Evolutionary conservation across 176 grass and related monocot genomes (phyloP).

Genomic region (Secale cereale): DNA sequence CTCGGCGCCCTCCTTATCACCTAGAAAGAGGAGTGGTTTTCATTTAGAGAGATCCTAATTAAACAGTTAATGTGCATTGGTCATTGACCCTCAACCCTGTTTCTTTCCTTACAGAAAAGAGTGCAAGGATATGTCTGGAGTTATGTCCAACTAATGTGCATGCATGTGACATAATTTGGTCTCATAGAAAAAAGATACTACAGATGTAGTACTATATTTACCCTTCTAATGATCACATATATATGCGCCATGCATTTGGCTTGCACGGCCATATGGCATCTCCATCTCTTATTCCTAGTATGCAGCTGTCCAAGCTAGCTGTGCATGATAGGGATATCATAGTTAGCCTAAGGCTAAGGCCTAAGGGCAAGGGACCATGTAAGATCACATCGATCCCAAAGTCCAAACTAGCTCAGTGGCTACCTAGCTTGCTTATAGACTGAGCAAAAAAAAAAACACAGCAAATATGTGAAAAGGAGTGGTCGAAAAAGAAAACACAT

Average conservation of each 20-base stretch:
- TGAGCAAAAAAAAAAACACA: slow-evolving; percentile 16
- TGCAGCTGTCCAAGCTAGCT: not conserved
- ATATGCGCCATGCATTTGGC: slow-evolving; percentile 4
- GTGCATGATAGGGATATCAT: slow-evolving; percentile 12
- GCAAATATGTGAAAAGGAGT: slow-evolving; percentile 12
- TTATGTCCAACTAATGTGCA: not conserved
- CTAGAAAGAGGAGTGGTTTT: no score
- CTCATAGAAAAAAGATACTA: not conserved
- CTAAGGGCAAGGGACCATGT: slow-evolving; percentile 10
- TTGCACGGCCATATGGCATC: slow-evolving; percentile 2
- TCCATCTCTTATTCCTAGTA: slow-evolving; percentile 15
- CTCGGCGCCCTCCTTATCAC: not conserved
- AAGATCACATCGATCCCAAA: slow-evolving; percentile 38
- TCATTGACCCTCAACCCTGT: not conserved
- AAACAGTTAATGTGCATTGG: not conserved
- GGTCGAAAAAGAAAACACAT: not conserved
- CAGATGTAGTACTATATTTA: not conserved
- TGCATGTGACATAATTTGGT: not conserved
- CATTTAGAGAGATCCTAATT: no score
- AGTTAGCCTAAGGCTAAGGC: not conserved
- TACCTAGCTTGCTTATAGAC: slow-evolving; percentile 1
- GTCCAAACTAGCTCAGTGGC: slow-evolving; percentile 4
- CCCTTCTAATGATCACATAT: slow-evolving; percentile 2
- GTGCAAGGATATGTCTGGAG: not conserved
- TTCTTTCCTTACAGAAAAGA: not conserved